These are phyloP conservation scores for Cyberlindnera petersonii DNA, from an alignment of 805 yeast genomes.

Conservation along the genomic window DNA sequence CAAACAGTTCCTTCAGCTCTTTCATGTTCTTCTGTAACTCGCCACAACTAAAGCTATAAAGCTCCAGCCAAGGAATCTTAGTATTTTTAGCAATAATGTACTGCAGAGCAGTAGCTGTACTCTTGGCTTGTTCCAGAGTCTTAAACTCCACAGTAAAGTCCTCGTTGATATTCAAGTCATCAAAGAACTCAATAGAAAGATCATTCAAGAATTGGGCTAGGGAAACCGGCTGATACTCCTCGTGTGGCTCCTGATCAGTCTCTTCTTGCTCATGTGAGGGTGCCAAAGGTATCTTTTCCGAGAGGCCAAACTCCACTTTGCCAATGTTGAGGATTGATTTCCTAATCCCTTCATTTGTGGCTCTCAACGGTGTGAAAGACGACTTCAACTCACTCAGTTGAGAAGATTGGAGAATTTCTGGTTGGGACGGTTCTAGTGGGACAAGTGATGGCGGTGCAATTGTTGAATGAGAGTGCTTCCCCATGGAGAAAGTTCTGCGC, in stretches of 20 bases:
- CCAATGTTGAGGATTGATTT: constrained; percentile 16
- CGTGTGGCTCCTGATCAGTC: background rate
- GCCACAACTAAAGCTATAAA: constrained; percentile 27
- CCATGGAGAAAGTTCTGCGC: constrained; percentile 10
- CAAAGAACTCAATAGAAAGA: constrained; percentile 27
- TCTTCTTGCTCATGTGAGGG: constrained; percentile 22
- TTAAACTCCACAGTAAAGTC: constrained; percentile 21
- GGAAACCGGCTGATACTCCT: constrained; percentile 24
- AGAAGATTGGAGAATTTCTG: constrained; percentile 1
- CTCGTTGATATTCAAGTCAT: constrained; percentile 24
- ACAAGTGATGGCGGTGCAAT: background rate
- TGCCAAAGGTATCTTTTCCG: constrained; percentile 22
- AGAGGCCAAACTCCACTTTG: constrained; percentile 16
- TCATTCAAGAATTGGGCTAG: constrained; percentile 24
- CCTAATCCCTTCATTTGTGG: constrained; percentile 12
- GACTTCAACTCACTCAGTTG: constrained; percentile 14
- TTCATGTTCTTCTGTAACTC: constrained; percentile 28
- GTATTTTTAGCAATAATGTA: constrained; percentile 22
- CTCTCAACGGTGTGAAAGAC: constrained; percentile 26
- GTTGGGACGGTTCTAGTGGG: background rate
- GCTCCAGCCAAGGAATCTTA: constrained; percentile 27
- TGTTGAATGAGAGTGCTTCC: too few relatives aligned
- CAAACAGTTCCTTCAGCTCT: constrained; percentile 22
- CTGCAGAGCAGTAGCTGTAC: constrained; percentile 12
- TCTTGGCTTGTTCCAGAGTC: constrained; percentile 3